Base-by-base conservation (phyloP, 129 eudicot species). In the Centaurea solstitialis region DNA sequence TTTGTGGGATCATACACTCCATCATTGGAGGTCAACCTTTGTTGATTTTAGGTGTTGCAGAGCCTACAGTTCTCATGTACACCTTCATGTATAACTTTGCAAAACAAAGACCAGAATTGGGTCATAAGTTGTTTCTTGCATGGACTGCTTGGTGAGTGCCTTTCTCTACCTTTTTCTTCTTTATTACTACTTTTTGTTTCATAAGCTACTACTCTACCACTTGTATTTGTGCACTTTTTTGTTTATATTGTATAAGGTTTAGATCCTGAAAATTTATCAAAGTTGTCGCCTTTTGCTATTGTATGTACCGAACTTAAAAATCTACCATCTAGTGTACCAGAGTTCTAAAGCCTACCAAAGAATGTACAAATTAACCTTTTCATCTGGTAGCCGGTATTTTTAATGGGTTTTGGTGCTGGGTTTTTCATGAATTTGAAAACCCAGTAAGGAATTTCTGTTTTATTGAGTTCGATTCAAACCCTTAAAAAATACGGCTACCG, bases 31-130 rank as follows among this genome's bases (percentile, higher is more conserved):
- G 99, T 76, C 99, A 95, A 73, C 99, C 99, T 7, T 80, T 95
- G 90, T 82, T 95, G 79, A 95, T 95, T 21, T 70, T 95, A 53
- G 99, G 99, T 57, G 99, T 95, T 80, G 99, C 99, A 6, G 99
- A 95, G 87, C 99, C 99, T 40, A 95, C 99, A 62, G 99, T 95
- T 4, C 89, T 95, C 10, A 95, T 95, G 99, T 95, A 95, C 91
- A 95, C 98, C 72, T 95, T 95, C 84, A 86, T 95, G 99, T 95
- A 88, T 79, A 83, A 88, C 89, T 95, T 95, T 80, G 98, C 99
- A 26, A 95, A 95, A 84, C 97, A 93, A 82, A 89, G 97, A 68
- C 87, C 94, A 21, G 99, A 93, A 41, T 83, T 95, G 85, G 99
- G 99, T 72, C 94, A 89, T 67, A 87, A 91, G 6, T 81, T 95